These are phyloP conservation scores for Tulasnella calospora DNA, from an alignment of 768 basidiomycete species.

Conservation along the genomic window DNA sequence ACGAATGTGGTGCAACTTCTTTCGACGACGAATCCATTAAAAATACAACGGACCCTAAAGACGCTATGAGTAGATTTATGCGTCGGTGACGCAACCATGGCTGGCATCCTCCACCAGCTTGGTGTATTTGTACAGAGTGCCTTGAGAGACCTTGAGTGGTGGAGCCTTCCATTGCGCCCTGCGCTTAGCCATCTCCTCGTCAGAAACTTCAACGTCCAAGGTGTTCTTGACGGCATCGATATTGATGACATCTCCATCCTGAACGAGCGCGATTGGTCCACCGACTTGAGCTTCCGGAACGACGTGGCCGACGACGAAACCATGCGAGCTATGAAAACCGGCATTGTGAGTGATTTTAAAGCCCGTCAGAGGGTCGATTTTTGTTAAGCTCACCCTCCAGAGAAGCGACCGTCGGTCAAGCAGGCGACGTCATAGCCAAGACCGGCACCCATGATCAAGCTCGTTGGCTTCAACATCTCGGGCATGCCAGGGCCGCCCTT, in stretches of 20 bases:
- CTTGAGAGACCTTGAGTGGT: conserved; percentile 74
- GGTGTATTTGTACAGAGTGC: conserved; percentile 84
- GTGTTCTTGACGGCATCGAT: conserved; percentile 86
- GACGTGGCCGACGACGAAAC: conserved; percentile 95
- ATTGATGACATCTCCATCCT: conserved; percentile 79
- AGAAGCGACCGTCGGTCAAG: conserved; percentile 95
- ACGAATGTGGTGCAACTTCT: background rate
- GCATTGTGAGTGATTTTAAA: conserved; percentile 27
- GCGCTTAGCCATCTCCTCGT: conserved; percentile 72
- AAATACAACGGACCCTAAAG: background rate
- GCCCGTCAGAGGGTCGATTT: conserved; percentile 23
- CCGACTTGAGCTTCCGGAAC: conserved; percentile 94
- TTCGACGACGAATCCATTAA: background rate
- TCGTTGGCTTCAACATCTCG: conserved; percentile 98
- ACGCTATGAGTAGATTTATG: conserved; percentile 41
- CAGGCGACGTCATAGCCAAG: conserved; percentile 94
- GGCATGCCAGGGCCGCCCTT: conserved; percentile 95
- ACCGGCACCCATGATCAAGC: conserved; percentile 97
- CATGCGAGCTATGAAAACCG: conserved; percentile 74
- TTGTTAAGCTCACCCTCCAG: conserved; percentile 76
- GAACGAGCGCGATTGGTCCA: conserved; percentile 85
- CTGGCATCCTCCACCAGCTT: conserved; percentile 87
- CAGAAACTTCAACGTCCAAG: conserved; percentile 69
- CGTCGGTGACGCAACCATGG: conserved; percentile 87
- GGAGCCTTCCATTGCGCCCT: conserved; percentile 73